Evolutionary conservation across 2,329 filamentous ascomycete species (phyloP).

Genomic region (Macrophomina tecta): DNA sequence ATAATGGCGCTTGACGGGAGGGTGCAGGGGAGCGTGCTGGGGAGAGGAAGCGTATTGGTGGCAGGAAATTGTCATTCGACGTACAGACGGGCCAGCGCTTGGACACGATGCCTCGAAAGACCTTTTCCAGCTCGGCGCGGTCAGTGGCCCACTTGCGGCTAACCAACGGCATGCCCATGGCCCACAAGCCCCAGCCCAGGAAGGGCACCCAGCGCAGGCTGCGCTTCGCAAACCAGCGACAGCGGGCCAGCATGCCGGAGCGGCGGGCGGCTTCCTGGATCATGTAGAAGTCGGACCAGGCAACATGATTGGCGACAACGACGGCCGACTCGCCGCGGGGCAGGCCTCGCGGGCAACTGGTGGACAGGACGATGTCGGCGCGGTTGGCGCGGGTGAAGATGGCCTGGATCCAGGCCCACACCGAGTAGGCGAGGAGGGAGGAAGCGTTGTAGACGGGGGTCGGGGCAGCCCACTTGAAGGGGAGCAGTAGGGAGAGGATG

Average conservation of each 20-base stretch:
- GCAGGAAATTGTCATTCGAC: constrained; percentile 36
- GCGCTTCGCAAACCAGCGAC: constrained; percentile 67
- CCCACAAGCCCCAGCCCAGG: constrained; percentile 69
- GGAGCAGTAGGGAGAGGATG: constrained; percentile 44
- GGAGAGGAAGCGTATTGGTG: background rate
- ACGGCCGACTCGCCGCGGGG: constrained; percentile 64
- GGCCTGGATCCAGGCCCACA: constrained; percentile 64
- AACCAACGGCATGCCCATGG: constrained; percentile 69
- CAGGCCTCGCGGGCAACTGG: constrained; percentile 46
- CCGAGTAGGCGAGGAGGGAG: constrained; percentile 60
- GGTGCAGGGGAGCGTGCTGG: constrained; percentile 1
- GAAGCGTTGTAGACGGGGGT: constrained; percentile 60
- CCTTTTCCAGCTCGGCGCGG: constrained; percentile 60
- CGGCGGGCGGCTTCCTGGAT: constrained; percentile 63
- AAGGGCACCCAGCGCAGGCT: constrained; percentile 66
- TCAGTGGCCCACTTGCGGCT: constrained; percentile 66
- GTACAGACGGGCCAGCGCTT: constrained; percentile 64
- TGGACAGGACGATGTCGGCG: constrained; percentile 58
- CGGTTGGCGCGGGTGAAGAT: constrained; percentile 63
- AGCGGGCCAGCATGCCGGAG: constrained; percentile 65
- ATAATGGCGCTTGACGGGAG: constrained; percentile 17
- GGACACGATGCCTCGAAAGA: constrained; percentile 61
- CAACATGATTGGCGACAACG: constrained; percentile 65
- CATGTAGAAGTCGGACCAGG: constrained; percentile 70
- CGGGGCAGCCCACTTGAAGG: constrained; percentile 46